Evolutionary conservation across 2,329 filamentous ascomycete genomes (phyloP).

Genomic region (Aureobasidium mangrovei): DNA sequence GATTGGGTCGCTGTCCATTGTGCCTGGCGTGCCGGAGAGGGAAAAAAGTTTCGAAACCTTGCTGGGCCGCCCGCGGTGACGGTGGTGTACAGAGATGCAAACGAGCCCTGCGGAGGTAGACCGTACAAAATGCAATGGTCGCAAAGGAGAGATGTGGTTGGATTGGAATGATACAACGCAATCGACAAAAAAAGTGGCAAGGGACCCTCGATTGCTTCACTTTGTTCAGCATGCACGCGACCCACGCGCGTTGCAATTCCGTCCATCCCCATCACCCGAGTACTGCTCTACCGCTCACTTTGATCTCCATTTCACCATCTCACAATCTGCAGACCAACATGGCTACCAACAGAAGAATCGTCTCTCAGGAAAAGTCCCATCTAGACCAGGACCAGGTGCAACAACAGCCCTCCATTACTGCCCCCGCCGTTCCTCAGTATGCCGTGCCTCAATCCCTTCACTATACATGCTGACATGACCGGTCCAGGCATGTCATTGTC

Average conservation of each 20-base stretch:
- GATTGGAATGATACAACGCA: neutral
- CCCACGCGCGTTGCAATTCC: neutral
- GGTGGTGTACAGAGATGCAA: neutral
- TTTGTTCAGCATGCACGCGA: neutral
- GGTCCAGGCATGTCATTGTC: constrained; percentile 66
- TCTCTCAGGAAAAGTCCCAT: constrained; percentile 56
- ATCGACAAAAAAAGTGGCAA: constrained; percentile 10
- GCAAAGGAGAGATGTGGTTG: neutral
- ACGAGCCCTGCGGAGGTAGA: neutral
- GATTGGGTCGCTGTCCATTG: constrained; percentile 27
- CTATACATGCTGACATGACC: neutral
- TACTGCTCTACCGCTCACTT: neutral
- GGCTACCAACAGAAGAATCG: constrained; percentile 57
- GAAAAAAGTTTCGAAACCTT: neutral
- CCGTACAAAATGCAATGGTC: neutral
- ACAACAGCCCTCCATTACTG: constrained; percentile 50
- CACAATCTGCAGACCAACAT: constrained; percentile 38
- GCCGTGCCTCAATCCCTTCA: constrained; percentile 22
- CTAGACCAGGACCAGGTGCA: constrained; percentile 37
- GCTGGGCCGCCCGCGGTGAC: neutral
- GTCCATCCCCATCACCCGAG: neutral
- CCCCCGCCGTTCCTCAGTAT: constrained; percentile 77
- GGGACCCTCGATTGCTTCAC: constrained; percentile 3
- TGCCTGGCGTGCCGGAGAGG: neutral
- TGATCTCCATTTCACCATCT: neutral